phyloP scores from a whole-genome alignment of 2,329 filamentous ascomycete genomes.

The Trichoderma asperellum region DNA sequence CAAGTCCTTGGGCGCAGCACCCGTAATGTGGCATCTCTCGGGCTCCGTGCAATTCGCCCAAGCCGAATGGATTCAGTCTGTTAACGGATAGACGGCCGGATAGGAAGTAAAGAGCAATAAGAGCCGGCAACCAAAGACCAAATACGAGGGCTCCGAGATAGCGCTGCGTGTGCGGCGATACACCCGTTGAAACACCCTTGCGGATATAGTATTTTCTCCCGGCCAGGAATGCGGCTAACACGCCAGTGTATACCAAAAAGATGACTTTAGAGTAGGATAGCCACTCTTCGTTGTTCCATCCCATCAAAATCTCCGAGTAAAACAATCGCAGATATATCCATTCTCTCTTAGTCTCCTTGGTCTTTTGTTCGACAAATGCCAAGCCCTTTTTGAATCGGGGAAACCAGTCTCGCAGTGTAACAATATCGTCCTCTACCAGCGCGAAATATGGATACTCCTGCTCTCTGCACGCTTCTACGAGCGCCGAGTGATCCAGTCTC shows the following conservation, averaged over 20 bases:
- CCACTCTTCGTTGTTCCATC: constrained; percentile 46
- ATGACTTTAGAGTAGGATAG: constrained; percentile 38
- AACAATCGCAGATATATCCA: constrained; percentile 47
- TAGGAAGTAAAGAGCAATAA: constrained; percentile 39
- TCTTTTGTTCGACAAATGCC: constrained; percentile 36
- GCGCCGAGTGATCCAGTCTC: constrained; percentile 41
- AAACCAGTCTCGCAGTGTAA: constrained; percentile 44
- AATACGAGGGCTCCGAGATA: constrained; percentile 36
- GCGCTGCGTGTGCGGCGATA: constrained; percentile 32
- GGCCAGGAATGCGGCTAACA: constrained; percentile 33
- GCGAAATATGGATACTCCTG: constrained; percentile 42
- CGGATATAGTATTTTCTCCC: constrained; percentile 10
- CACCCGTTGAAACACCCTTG: constrained; percentile 25
- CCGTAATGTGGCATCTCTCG: constrained; percentile 46
- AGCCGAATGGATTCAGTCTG: constrained; percentile 34
- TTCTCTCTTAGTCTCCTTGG: constrained; percentile 32
- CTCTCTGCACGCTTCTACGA: constrained; percentile 40
- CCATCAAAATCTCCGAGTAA: constrained; percentile 45
- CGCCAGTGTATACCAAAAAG: constrained; percentile 35
- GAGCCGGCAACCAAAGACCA: constrained; percentile 41
- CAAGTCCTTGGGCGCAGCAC: constrained; percentile 46
- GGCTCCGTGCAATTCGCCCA: constrained; percentile 31
- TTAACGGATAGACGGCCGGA: constrained; percentile 38
- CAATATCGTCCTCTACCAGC: constrained; percentile 45
- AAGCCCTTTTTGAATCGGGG: constrained; percentile 38